Evolutionary conservation across 495 filamentous ascomycete species (phyloP).

Genomic region (Pyrenopolyporus hunteri): DNA sequence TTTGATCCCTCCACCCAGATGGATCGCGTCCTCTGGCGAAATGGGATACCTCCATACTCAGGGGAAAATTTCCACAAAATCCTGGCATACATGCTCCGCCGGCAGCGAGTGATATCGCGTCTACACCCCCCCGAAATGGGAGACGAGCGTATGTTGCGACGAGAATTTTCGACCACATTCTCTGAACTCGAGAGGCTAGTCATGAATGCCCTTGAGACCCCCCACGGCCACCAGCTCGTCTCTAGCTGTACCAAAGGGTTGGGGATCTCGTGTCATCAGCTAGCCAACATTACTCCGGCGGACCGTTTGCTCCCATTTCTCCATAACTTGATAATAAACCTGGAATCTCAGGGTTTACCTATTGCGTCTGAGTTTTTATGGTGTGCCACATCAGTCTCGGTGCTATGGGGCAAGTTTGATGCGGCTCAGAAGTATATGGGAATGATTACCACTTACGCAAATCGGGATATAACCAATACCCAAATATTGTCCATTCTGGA

Average conservation of each 20-base stretch:
- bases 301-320: slow-evolving; percentile 29
- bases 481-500: not conserved
- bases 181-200: slow-evolving; percentile 31
- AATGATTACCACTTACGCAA: too few species aligned
- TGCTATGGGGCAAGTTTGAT: slow-evolving; percentile 8
- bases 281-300: not conserved
- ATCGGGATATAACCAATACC: too few species aligned
- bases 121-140: not conserved
- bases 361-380: slow-evolving; percentile 4
- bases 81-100: slow-evolving; percentile 27
- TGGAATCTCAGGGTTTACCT: slow-evolving; percentile 2
- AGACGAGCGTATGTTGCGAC: too few species aligned
- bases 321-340: slow-evolving; percentile 34
- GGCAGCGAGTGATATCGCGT: slow-evolving; percentile 10
- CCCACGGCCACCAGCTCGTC: slow-evolving; percentile 20
- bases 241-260: slow-evolving; percentile 7
- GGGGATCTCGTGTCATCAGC: not conserved
- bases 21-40: slow-evolving; percentile 7
- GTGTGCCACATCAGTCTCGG: slow-evolving; percentile 8
- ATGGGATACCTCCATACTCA: slow-evolving; percentile 31
- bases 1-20: not conserved
- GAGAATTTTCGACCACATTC: too few species aligned
- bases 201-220: slow-evolving; percentile 13
- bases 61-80: slow-evolving; percentile 9
- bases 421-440: slow-evolving; percentile 23